Evolutionary conservation across 768 basidiomycete species (phyloP).

Genomic region (Asterophora parasitica): DNA sequence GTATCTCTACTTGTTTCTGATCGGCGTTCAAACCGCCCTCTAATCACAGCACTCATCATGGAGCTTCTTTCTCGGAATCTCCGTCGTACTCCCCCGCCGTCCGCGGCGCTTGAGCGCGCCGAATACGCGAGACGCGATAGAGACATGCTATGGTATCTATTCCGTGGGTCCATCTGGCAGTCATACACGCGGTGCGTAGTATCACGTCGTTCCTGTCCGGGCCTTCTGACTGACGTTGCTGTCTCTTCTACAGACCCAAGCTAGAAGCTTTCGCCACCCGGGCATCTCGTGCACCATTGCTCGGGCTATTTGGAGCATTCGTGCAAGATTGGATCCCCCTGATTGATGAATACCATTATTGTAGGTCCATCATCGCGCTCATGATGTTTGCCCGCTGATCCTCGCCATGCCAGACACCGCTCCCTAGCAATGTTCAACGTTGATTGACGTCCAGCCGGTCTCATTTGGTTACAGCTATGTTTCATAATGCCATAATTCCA

Average conservation of each 20-base stretch:
- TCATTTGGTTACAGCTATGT: constrained; percentile 12
- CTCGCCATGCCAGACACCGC: constrained; percentile 31
- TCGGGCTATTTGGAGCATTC: constrained; percentile 66
- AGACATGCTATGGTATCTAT: constrained; percentile 77
- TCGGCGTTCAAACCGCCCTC: constrained; percentile 53
- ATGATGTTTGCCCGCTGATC: constrained; percentile 5
- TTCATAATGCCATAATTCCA: constrained; percentile 10
- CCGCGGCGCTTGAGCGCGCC: constrained; percentile 59
- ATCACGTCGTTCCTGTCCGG: constrained; percentile 5
- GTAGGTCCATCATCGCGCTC: constrained; percentile 40
- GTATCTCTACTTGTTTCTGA: constrained; percentile 41
- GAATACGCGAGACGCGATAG: constrained; percentile 83
- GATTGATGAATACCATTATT: constrained; percentile 89
- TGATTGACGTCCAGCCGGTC: constrained; percentile 1
- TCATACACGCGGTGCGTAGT: constrained; percentile 60
- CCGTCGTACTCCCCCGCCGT: constrained; percentile 60
- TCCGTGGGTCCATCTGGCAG: constrained; percentile 85
- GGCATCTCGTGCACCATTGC: constrained; percentile 52
- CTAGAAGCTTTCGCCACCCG: constrained; percentile 57
- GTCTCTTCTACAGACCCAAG: constrained; percentile 52
- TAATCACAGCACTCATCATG: constrained; percentile 59
- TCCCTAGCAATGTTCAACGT: constrained; percentile 27
- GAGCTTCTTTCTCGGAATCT: constrained; percentile 73
- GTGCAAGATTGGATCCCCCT: constrained; percentile 84
- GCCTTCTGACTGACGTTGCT: constrained; percentile 2